A percentile compares a stretch with the other conserved stretches of the same genome.
Conservation (phyloP, 2,329 filamentous ascomycete genomes). For the Clarireedia homoeocarpa region DNA sequence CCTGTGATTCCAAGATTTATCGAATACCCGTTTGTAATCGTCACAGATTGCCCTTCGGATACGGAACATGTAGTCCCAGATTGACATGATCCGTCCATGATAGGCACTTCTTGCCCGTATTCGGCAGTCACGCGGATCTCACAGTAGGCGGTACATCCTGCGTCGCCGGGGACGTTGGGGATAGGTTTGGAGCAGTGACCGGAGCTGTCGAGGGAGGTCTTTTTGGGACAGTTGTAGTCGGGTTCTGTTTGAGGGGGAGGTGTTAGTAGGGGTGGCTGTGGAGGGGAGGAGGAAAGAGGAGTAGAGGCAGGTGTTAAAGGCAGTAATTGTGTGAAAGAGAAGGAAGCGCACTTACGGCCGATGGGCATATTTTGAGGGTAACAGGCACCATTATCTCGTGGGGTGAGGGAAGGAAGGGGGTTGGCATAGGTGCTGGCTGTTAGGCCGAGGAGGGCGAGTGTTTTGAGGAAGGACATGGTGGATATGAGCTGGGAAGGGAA, state of each 20-base stretch:
- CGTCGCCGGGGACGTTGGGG: not conserved
- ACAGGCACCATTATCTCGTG: not conserved
- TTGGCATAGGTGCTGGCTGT: too few species aligned
- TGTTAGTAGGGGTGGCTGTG: too few species aligned
- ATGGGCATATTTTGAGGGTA: not conserved
- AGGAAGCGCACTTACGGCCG: not conserved
- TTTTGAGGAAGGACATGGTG: too few species aligned
- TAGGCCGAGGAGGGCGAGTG: too few species aligned
- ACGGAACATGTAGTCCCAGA: not conserved
- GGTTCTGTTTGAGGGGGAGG: too few species aligned
- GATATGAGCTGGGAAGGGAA: too few species aligned
- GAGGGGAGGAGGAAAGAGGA: too few species aligned
- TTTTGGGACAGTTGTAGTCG: not conserved
- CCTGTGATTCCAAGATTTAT: not conserved
- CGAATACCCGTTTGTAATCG: not conserved
- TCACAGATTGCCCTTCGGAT: not conserved
- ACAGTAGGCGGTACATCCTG: slow-evolving; percentile 1
- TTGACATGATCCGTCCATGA: not conserved
- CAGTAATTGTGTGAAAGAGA: too few species aligned
- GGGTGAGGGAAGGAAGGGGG: too few species aligned
- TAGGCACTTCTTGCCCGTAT: slow-evolving; percentile 1
- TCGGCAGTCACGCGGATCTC: not conserved
- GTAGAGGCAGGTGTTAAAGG: too few species aligned
- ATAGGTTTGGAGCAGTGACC: not conserved
- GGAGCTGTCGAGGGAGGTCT: not conserved